Evolutionary conservation across 495 filamentous ascomycete species (phyloP), one percentile per base, ranked within the genome.

Genomic region (Trichocladium uniseriatum): DNA sequence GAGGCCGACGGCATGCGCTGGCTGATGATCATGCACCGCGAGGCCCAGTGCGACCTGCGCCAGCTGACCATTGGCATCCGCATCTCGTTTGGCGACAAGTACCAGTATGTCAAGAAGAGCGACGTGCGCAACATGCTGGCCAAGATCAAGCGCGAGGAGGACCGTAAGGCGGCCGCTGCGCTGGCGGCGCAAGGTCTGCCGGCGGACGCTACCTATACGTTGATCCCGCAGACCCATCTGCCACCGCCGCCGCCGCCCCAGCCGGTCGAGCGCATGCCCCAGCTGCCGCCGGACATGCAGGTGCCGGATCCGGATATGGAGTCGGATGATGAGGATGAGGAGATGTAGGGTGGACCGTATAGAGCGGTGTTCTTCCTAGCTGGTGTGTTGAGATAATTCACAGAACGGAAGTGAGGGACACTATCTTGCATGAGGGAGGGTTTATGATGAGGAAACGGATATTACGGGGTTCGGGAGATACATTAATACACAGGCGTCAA

Each of bases 1-100:
- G 63, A 66, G 49, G 38, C 44, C 8, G 63, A 66, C 43, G 63
- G 63, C 45, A 42, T 52, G 43, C 46, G 59, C 20, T 66, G 63
- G 63, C 56, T 66, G 20, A 63, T 62, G 54, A 60, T 66, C 51
- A 66, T 66, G 63, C 61, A 64, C 48, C 63, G 59, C 32, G 61
- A 66, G 22, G 63, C 61, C 19, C 61, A 66, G 51, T 56, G 52
- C 39, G 58, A 49, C 27, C 47, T 66, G 39, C 45, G 63, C 13
- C 63, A 66, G 61, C 53, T 66, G 42, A 66, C 63, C 28, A 64
- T 66, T 20, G 63, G 63, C 6, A 48, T 66, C 14, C 48, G 63
- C 28, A 62, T 66, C 48, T 62, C 58, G 31, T 66, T 66, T 45
- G 63, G 61, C 20, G 63, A 66, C 38, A 66, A 66, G 61, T 66